Conservation (phyloP, 2,329 filamentous ascomycete species). For the Curvularia verruculosa region DNA sequence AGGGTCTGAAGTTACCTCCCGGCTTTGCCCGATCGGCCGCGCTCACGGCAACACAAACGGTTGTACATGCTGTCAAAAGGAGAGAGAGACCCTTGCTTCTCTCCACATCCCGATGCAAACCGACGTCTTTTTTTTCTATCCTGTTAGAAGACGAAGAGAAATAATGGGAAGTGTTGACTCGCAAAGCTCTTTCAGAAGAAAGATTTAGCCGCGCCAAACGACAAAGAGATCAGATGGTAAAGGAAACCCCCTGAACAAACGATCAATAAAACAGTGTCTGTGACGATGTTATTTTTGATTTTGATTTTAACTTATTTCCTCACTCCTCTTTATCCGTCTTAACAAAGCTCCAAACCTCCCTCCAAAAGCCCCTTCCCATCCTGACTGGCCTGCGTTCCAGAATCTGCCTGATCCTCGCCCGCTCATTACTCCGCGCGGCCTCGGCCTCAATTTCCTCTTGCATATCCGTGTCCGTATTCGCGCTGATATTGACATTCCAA, state of each 20-base stretch:
- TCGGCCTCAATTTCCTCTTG: slow-evolving; percentile 22
- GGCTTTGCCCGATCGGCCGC: slow-evolving; percentile 13
- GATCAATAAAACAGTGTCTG: no score
- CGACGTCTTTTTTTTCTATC: neutral
- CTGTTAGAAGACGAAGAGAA: neutral
- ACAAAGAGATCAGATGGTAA: neutral
- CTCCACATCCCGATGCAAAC: neutral
- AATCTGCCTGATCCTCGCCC: slow-evolving; percentile 17
- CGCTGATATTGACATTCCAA: slow-evolving; percentile 6
- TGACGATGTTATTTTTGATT: no score
- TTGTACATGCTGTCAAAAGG: neutral
- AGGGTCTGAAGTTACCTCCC: neutral
- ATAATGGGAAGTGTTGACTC: neutral
- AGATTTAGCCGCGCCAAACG: neutral
- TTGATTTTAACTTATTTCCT: neutral
- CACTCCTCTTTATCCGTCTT: slow-evolving; percentile 21
- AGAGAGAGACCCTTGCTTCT: neutral
- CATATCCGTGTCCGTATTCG: slow-evolving; percentile 16
- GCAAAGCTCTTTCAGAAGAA: neutral
- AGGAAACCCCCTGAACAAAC: no score
- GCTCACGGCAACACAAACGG: slow-evolving; percentile 2
- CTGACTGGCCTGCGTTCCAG: slow-evolving; percentile 21
- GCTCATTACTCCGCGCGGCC: slow-evolving; percentile 18
- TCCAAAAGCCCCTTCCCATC: slow-evolving; percentile 19
- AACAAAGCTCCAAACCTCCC: slow-evolving; percentile 35